Evolutionary conservation across 495 filamentous ascomycete genomes (phyloP).

Genomic region (Paragyromitra xinjiangensis): DNA sequence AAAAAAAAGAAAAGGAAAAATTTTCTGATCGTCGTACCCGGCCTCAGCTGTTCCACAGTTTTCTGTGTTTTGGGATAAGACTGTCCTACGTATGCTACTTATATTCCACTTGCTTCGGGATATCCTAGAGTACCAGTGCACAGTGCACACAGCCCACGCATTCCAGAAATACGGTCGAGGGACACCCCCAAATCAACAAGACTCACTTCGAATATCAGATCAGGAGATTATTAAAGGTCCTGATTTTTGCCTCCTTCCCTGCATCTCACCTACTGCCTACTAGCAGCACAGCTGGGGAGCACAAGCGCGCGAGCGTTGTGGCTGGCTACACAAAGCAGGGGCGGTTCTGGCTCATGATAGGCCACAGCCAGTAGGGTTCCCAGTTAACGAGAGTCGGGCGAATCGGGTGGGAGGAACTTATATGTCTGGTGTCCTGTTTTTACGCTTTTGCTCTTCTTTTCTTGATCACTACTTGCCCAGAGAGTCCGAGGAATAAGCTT

Average conservation of each 20-base stretch:
- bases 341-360: conserved; percentile 33
- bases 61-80: not conserved
- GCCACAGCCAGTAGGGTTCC: conserved; percentile 6
- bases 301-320: conserved; percentile 26
- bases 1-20: not conserved
- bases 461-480: conserved; percentile 34
- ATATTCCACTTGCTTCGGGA: conserved; percentile 14
- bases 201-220: not conserved
- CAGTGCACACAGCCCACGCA: not conserved
- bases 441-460: conserved; percentile 21
- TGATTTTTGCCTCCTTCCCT: conserved; percentile 1
- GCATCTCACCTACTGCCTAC: too few species aligned
- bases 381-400: conserved; percentile 29
- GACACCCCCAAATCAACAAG: not conserved
- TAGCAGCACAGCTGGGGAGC: not conserved
- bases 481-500: conserved; percentile 14
- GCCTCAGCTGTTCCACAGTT: not conserved
- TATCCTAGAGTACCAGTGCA: conserved; percentile 11
- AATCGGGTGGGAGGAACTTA: conserved; percentile 46
- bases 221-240: conserved; percentile 8
- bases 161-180: conserved; percentile 1
- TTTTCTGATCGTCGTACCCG: not conserved
- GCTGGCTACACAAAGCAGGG: conserved; percentile 44
- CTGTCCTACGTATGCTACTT: conserved; percentile 7
- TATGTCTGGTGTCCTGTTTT: conserved; percentile 35